These are phyloP conservation scores for Lipomyces sp. DNA, from an alignment of 805 yeast species.

Conservation along the genomic window DNA sequence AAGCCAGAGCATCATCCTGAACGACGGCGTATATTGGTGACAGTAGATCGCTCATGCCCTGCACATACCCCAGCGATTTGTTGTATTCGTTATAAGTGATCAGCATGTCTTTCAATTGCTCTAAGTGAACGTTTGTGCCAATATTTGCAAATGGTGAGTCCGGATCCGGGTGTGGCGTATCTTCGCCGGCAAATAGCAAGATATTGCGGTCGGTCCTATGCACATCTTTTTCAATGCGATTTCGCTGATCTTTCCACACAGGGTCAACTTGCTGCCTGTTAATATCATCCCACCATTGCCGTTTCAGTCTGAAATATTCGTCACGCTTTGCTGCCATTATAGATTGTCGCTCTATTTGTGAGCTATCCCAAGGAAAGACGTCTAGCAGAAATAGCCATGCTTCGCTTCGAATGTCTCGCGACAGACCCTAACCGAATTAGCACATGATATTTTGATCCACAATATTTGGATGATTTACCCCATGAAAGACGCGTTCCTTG, in stretches of 20 bases:
- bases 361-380: slow-evolving; percentile 88
- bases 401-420: slow-evolving; percentile 61
- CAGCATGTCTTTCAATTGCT: slow-evolving; percentile 72
- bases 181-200: slow-evolving; percentile 61
- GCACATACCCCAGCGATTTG: slow-evolving; percentile 87
- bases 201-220: slow-evolving; percentile 86
- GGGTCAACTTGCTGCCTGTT: slow-evolving; percentile 60
- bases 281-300: slow-evolving; percentile 71
- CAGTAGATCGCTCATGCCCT: slow-evolving; percentile 94
- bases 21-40: slow-evolving; percentile 74
- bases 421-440: slow-evolving; percentile 57
- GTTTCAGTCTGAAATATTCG: slow-evolving; percentile 64
- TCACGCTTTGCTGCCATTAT: slow-evolving; percentile 60
- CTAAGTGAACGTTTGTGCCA: slow-evolving; percentile 78
- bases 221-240: slow-evolving; percentile 90
- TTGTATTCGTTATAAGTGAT: slow-evolving; percentile 87
- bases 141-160: slow-evolving; percentile 62
- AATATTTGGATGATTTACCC: slow-evolving; percentile 43
- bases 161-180: slow-evolving; percentile 50
- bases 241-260: slow-evolving; percentile 87
- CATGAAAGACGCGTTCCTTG: slow-evolving; percentile 84
- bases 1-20: slow-evolving; percentile 75
- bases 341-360: slow-evolving; percentile 66
- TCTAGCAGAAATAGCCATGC: slow-evolving; percentile 88
- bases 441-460: background rate